Base-by-base conservation (phyloP, 1,139 yeast genomes). In the Kurtzmaniella quercitrusa region DNA sequence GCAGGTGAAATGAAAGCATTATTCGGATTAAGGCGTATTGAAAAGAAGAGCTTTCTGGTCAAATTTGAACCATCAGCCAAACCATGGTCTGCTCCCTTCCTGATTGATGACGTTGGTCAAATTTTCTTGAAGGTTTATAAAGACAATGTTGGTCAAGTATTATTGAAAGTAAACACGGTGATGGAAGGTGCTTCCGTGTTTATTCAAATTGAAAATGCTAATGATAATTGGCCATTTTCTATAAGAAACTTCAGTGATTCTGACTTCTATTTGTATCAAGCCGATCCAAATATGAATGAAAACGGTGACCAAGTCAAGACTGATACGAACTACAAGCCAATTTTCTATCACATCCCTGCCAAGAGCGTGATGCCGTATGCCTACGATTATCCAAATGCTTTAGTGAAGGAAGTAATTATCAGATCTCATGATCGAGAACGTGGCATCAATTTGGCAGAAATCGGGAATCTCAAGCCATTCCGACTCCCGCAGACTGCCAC, bases 311-410 rank as follows among this genome's bases (percentile, higher is more conserved):
- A 71, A 38, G 66, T 78, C 43, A 68, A 70, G 51, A 49, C 70
- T 55, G 66, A 71, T 46, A 69, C 65, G 6, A 69, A 68, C n/a
- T 86, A 81, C 58, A 82, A 81, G 50, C 94, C 94, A 2, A 73
- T 89, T 19, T 81, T 76, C 55, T 93, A 91, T 59, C 77, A 79
- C 46, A 75, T 91, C 19, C 98, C 97, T 0, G 82, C 95, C 1
- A 82, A 81, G 59, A 88, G 96, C 67, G 95, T 89, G 2, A 94
- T 94, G 98, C 97, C 98, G 0, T 94, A 93, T 62, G 90, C 98
- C 0, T 94, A 96, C 89, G 98, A 94, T 60, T 93, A 80, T 63
- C 98, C 98, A 0, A 89, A 95, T 44, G 97, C 96, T 0, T 70
- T 81, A 11, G 77, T 85, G 39, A 91, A 90, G 60, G 96, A 91